Percentiles rank a stretch among this genome's conserved stretches.
Conservation (phyloP, 257 asterid genomes). For the Solanum neorickii region DNA sequence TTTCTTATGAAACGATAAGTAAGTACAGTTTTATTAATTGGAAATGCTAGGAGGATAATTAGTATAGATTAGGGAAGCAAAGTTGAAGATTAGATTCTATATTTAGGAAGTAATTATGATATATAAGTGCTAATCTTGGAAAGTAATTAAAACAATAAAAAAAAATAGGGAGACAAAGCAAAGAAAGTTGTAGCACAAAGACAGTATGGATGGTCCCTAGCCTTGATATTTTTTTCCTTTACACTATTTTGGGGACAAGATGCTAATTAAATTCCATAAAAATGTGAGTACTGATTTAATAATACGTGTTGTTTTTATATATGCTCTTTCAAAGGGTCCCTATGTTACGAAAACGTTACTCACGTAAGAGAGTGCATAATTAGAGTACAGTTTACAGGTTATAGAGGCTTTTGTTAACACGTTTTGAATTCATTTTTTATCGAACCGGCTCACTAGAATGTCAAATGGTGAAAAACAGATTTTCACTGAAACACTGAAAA, state of each 20-base stretch:
- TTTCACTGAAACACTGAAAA: background rate
- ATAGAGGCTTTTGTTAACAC: too few species aligned
- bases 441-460: too few species aligned
- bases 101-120: background rate
- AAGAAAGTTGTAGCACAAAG: background rate
- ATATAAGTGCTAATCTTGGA: background rate
- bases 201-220: conserved; percentile 12
- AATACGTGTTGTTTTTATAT: background rate
- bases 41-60: background rate
- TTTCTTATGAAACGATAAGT: fast-evolving
- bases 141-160: background rate
- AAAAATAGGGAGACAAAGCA: background rate
- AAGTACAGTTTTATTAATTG: background rate
- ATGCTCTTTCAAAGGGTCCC: background rate
- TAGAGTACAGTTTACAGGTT: background rate
- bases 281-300: background rate
- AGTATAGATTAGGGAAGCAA: background rate
- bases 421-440: too few species aligned
- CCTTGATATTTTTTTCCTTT: background rate
- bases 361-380: background rate
- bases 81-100: background rate
- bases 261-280: background rate
- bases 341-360: background rate
- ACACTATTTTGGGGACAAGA: background rate
- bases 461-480: too few species aligned